Percentiles rank a stretch among this genome's conserved stretches.
Evolutionary conservation across 805 yeast species (phyloP).

Genomic region (Suhomyces emberorum): DNA sequence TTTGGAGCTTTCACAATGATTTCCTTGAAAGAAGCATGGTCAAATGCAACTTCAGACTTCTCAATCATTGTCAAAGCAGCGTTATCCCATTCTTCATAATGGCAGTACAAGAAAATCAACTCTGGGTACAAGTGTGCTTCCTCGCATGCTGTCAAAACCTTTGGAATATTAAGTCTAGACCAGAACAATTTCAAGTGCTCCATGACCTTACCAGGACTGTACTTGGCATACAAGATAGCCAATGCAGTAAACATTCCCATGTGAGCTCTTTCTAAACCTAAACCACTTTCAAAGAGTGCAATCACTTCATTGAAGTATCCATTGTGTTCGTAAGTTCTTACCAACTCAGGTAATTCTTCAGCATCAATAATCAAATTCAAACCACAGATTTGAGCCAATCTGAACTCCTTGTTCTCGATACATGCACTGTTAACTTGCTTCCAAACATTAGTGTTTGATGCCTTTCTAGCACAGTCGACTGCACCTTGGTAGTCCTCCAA

Average conservation of each 20-base stretch:
- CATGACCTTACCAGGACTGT: conserved; percentile 85
- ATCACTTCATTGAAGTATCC: conserved; percentile 93
- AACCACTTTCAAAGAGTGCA: conserved; percentile 90
- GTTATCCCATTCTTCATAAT: conserved; percentile 98
- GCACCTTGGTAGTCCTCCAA: conserved; percentile 92
- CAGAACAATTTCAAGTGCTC: conserved; percentile 96
- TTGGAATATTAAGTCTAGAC: conserved; percentile 97
- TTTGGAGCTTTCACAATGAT: conserved; percentile 92
- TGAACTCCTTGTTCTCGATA: conserved; percentile 89
- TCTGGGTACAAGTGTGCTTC: conserved; percentile 95
- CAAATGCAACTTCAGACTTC: conserved; percentile 87
- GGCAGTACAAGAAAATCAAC: conserved; percentile 92
- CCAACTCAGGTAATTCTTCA: conserved; percentile 90
- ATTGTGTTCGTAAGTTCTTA: conserved; percentile 76
- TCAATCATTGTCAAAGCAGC: conserved; percentile 97
- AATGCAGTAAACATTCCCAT: conserved; percentile 99
- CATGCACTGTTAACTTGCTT: conserved; percentile 97
- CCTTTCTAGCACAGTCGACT: conserved; percentile 98
- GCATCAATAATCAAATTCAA: conserved; percentile 95
- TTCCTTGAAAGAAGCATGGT: conserved; percentile 91
- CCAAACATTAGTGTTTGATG: conserved; percentile 92
- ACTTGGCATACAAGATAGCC: conserved; percentile 86
- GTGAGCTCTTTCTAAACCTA: conserved; percentile 96
- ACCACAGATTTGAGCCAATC: conserved; percentile 98
- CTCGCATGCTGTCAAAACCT: conserved; percentile 91